Evolutionary conservation across 768 basidiomycete species (phyloP).

Genomic region (Pisolithus orientalis): DNA sequence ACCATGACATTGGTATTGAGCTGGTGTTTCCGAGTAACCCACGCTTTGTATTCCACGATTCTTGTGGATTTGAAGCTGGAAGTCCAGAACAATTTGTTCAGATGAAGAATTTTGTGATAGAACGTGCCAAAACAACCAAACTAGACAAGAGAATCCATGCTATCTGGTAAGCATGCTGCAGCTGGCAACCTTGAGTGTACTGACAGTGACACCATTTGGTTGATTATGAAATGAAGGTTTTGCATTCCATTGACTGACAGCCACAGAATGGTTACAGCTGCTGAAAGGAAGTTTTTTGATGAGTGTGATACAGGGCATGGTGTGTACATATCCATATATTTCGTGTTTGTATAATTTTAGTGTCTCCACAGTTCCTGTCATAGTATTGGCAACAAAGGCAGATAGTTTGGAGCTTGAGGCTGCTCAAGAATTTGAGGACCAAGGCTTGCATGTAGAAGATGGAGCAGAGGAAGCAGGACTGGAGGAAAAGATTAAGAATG

Average conservation of each 20-base stretch:
- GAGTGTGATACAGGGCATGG: slow-evolving; percentile 10
- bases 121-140: slow-evolving; percentile 10
- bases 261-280: slow-evolving; percentile 19
- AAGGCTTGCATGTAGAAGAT: slow-evolving; percentile 5
- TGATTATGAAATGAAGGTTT: slow-evolving; percentile 25
- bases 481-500: slow-evolving; percentile 4
- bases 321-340: background rate
- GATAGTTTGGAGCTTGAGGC: slow-evolving; percentile 23
- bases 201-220: background rate
- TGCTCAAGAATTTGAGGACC: slow-evolving; percentile 6
- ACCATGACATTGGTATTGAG: slow-evolving; percentile 27
- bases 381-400: slow-evolving; percentile 34
- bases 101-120: slow-evolving; percentile 27
- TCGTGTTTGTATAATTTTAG: background rate
- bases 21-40: slow-evolving; percentile 26
- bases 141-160: slow-evolving; percentile 29
- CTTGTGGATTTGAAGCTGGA: slow-evolving; percentile 35
- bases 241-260: slow-evolving; percentile 27
- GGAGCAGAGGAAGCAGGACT: slow-evolving; percentile 7
- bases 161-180: slow-evolving; percentile 27
- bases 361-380: slow-evolving; percentile 28
- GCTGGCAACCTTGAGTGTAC: background rate
- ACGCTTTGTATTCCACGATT: slow-evolving; percentile 37
- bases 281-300: slow-evolving; percentile 28
- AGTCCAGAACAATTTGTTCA: slow-evolving; percentile 19